Conservation (phyloP, 2,329 filamentous ascomycete genomes). For the Pseudogymnoascus sp. region DNA sequence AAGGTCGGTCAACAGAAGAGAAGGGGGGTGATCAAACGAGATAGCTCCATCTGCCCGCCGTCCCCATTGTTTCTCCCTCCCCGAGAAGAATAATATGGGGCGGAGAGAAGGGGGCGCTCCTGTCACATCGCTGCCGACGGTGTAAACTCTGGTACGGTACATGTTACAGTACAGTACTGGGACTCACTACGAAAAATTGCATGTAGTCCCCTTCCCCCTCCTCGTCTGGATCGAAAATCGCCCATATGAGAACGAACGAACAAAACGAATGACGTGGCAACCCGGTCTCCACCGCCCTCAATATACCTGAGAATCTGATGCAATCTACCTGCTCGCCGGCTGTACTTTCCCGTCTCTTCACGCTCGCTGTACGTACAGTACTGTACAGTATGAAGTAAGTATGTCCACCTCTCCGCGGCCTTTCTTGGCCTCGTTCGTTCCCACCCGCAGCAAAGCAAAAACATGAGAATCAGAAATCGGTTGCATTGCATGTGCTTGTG, state of each 20-base stretch:
- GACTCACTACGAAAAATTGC: neutral
- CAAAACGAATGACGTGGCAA: neutral
- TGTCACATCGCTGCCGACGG: neutral
- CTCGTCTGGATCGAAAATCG: neutral
- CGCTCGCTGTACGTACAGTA: neutral
- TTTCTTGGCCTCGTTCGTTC: neutral
- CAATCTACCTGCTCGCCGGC: neutral
- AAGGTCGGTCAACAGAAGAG: neutral
- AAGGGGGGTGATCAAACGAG: neutral
- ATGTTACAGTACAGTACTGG: neutral
- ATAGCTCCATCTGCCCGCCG: neutral
- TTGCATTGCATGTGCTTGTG: neutral
- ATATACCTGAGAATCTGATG: neutral
- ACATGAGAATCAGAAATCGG: neutral
- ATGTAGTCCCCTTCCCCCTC: neutral
- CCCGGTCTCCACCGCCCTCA: neutral
- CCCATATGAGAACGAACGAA: neutral
- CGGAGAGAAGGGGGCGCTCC: neutral
- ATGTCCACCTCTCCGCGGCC: neutral
- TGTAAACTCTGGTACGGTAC: neutral
- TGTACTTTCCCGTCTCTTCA: neutral
- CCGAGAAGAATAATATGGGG: neutral
- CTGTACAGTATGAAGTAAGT: neutral
- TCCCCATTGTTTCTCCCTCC: neutral
- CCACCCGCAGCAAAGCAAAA: neutral